phyloP scores from a whole-genome alignment of 2,329 filamentous ascomycete genomes.

The Verticillium zaregamsianum region DNA sequence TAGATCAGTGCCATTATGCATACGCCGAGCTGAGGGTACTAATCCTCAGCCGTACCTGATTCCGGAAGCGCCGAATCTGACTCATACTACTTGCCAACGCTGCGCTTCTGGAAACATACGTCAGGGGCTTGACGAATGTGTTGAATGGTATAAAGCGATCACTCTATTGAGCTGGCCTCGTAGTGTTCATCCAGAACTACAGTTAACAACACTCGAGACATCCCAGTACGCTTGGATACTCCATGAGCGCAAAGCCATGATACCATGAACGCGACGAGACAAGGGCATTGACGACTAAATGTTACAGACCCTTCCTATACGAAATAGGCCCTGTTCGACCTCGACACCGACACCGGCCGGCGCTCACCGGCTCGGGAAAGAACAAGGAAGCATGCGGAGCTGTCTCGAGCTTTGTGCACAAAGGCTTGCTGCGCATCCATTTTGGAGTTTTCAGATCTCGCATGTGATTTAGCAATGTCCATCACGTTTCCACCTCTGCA shows the following conservation, averaged over 20 bases:
- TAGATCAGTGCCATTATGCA: not conserved
- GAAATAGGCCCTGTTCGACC: not conserved
- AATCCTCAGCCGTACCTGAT: not conserved
- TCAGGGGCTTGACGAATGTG: not conserved
- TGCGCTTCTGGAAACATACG: conserved; percentile 4
- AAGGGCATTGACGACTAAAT: conserved; percentile 3
- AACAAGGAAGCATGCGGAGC: not conserved
- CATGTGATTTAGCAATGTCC: not conserved
- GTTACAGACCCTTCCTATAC: not conserved
- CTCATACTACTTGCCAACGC: conserved; percentile 2
- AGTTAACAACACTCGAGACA: not conserved
- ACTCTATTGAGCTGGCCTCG: not conserved
- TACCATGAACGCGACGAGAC: not conserved
- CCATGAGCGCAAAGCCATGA: conserved; percentile 1
- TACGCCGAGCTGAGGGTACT: not conserved
- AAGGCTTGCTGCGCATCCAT: not conserved
- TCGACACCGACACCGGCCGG: not conserved
- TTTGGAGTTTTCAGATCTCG: not conserved
- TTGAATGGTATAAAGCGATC: conserved; percentile 6
- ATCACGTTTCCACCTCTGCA: not conserved
- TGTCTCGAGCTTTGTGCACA: conserved; percentile 1
- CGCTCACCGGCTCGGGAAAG: not conserved
- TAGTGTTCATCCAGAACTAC: not conserved
- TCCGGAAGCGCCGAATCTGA: conserved; percentile 1
- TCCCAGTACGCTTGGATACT: not conserved